A percentile compares a stretch with the other conserved stretches of the same genome.
Evolutionary conservation across 805 yeast species (phyloP).

Genomic region (Debaryomyces hansenii): DNA sequence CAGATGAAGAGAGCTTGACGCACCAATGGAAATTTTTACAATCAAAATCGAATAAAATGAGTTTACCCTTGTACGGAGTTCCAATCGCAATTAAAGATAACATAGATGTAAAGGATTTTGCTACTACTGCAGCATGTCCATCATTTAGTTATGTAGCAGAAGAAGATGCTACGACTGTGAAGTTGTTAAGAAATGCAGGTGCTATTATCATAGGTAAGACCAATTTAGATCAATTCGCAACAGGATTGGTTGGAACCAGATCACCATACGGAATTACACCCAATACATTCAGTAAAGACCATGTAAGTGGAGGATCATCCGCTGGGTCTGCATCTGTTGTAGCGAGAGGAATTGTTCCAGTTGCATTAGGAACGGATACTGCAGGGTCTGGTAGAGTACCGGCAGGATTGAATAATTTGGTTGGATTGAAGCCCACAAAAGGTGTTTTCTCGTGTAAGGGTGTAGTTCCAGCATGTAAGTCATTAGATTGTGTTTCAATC

Average conservation of each 20-base stretch:
- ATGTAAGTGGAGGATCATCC: slow-evolving; percentile 93
- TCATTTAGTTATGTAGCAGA: slow-evolving; percentile 68
- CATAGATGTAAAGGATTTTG: slow-evolving; percentile 79
- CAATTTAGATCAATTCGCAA: slow-evolving; percentile 94
- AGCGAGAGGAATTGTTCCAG: slow-evolving; percentile 84
- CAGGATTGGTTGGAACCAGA: slow-evolving; percentile 93
- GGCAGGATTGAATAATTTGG: slow-evolving; percentile 86
- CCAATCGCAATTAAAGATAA: slow-evolving; percentile 95
- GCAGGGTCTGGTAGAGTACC: slow-evolving; percentile 99
- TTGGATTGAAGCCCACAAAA: slow-evolving; percentile 90
- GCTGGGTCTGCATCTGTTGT: slow-evolving; percentile 96
- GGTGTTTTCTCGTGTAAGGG: slow-evolving; percentile 87
- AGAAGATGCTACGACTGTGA: slow-evolving; percentile 74
- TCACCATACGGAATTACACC: slow-evolving; percentile 93
- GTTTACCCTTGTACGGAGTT: slow-evolving; percentile 81
- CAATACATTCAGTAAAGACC: slow-evolving; percentile 69
- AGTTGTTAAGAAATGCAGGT: slow-evolving; percentile 77
- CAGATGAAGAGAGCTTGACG: slow-evolving; percentile 56
- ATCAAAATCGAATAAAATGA: slow-evolving; percentile 53
- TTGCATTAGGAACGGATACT: slow-evolving; percentile 92
- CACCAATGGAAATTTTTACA: slow-evolving; percentile 82
- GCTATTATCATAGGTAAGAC: slow-evolving; percentile 94
- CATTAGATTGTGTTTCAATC: slow-evolving; percentile 88
- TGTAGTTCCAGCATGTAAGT: slow-evolving; percentile 96
- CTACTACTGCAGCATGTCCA: slow-evolving; percentile 96